Conservation (phyloP, 768 basidiomycete genomes). For the Chalciporus piperatus region DNA sequence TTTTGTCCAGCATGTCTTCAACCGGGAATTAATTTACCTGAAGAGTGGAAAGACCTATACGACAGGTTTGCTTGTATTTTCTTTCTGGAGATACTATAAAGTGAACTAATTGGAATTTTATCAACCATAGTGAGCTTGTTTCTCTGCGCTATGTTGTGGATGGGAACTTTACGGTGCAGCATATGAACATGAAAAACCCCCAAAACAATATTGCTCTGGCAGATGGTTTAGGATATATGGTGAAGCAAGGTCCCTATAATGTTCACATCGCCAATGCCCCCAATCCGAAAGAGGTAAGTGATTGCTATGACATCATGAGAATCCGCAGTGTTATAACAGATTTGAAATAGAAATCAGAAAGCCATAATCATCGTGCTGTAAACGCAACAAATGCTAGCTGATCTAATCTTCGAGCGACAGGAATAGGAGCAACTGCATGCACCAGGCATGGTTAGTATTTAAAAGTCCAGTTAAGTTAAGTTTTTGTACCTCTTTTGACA, state of each 20-base stretch:
- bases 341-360: conserved; percentile 7
- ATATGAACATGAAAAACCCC: conserved; percentile 18
- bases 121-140: background rate
- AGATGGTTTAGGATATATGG: conserved; percentile 29
- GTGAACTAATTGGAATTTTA: background rate
- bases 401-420: conserved; percentile 14
- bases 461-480: too few species aligned
- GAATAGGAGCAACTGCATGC: background rate
- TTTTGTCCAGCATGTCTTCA: conserved; percentile 22
- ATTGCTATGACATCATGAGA: background rate
- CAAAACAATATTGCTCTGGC: conserved; percentile 24
- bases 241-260: conserved; percentile 14
- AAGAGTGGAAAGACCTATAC: conserved; percentile 16
- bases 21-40: conserved; percentile 23
- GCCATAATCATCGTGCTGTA: conserved; percentile 17
- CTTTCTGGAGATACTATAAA: background rate
- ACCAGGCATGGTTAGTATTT: too few species aligned
- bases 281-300: conserved; percentile 6
- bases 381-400: conserved; percentile 11
- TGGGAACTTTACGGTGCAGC: too few species aligned
- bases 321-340: background rate
- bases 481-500: too few species aligned
- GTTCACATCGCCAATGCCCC: conserved; percentile 15
- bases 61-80: background rate
- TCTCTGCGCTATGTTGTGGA: conserved; percentile 2